A percentile compares a stretch with the other conserved stretches of the same genome.
These are phyloP conservation scores for Hymenoscyphus fructigenus DNA, from an alignment of 2,329 filamentous ascomycete genomes.

Conservation along the genomic window DNA sequence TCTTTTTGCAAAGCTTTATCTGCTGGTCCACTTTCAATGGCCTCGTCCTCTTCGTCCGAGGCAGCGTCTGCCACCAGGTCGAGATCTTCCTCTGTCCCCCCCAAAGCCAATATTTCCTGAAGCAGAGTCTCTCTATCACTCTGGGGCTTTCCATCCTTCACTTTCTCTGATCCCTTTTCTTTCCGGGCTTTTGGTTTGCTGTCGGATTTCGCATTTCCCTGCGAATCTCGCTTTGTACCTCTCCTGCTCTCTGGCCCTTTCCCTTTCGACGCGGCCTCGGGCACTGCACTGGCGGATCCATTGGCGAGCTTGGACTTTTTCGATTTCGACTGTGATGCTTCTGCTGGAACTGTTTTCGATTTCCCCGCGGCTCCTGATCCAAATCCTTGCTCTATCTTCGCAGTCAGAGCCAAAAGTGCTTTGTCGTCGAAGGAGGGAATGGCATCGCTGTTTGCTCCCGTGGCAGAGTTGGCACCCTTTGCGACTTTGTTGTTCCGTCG, in stretches of 20 bases:
- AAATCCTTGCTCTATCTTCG: slow-evolving; percentile 56
- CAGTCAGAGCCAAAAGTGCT: slow-evolving; percentile 53
- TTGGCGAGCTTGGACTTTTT: slow-evolving; percentile 13
- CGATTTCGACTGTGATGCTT: slow-evolving; percentile 30
- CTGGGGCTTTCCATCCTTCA: slow-evolving; percentile 16
- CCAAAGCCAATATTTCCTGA: slow-evolving; percentile 63
- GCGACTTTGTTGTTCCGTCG: slow-evolving; percentile 28
- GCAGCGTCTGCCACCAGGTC: slow-evolving; percentile 57
- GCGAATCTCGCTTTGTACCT: slow-evolving; percentile 36
- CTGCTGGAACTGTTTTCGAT: slow-evolving; percentile 45
- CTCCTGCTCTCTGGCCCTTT: slow-evolving; percentile 26
- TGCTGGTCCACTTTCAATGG: slow-evolving; percentile 28
- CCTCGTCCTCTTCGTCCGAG: slow-evolving; percentile 45
- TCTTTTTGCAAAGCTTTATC: slow-evolving; percentile 52
- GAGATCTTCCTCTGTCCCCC: slow-evolving; percentile 64
- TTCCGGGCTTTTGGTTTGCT: slow-evolving; percentile 27
- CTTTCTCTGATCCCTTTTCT: background rate
- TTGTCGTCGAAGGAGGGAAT: slow-evolving; percentile 49
- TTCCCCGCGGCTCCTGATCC: slow-evolving; percentile 34
- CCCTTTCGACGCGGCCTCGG: slow-evolving; percentile 15
- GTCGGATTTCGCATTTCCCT: slow-evolving; percentile 34
- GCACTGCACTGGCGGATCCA: slow-evolving; percentile 22
- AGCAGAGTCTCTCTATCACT: slow-evolving; percentile 46
- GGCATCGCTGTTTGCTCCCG: slow-evolving; percentile 16
- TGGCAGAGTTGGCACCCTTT: slow-evolving; percentile 23